These are phyloP conservation scores for Aspergillus asperescens DNA, from an alignment of 495 filamentous ascomycete genomes.

Conservation along the genomic window DNA sequence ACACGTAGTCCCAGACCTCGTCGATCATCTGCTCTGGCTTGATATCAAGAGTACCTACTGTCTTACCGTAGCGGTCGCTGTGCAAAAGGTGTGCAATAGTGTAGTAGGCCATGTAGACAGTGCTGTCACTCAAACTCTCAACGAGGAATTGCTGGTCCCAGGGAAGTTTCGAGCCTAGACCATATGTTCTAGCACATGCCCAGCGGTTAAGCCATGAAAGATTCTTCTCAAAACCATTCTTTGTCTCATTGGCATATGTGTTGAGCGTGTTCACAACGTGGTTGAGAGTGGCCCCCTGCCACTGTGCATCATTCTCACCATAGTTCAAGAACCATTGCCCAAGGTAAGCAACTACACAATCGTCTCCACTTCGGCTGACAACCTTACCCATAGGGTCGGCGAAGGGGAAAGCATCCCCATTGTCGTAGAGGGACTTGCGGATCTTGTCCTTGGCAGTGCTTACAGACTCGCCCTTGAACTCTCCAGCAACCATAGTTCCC, in stretches of 20 bases:
- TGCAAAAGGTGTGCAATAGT: slow-evolving; percentile 87
- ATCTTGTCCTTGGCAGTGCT: slow-evolving; percentile 83
- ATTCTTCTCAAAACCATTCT: slow-evolving; percentile 76
- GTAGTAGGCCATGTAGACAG: slow-evolving; percentile 97
- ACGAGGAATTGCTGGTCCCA: slow-evolving; percentile 90
- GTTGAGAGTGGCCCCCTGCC: slow-evolving; percentile 67
- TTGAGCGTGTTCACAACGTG: slow-evolving; percentile 73
- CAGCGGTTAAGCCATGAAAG: slow-evolving; percentile 91
- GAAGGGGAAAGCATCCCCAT: slow-evolving; percentile 81
- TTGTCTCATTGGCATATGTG: slow-evolving; percentile 71
- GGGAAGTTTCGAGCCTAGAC: slow-evolving; percentile 89
- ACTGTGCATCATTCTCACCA: slow-evolving; percentile 73
- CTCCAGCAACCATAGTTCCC: slow-evolving; percentile 82
- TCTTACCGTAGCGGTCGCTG: slow-evolving; percentile 70
- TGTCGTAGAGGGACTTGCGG: slow-evolving; percentile 68
- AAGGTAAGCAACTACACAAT: slow-evolving; percentile 86
- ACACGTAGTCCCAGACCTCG: slow-evolving; percentile 95
- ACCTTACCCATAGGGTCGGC: slow-evolving; percentile 89
- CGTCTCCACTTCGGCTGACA: slow-evolving; percentile 77
- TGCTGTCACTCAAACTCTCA: slow-evolving; percentile 86
- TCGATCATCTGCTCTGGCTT: slow-evolving; percentile 86
- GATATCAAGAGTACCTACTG: slow-evolving; percentile 60
- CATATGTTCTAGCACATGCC: slow-evolving; percentile 90
- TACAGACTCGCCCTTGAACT: slow-evolving; percentile 83
- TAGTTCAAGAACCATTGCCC: slow-evolving; percentile 99